Percentiles rank a stretch among this genome's conserved stretches.
These are phyloP conservation scores for Neoboletus magnificus DNA, from an alignment of 768 basidiomycete species.

Conservation along the genomic window DNA sequence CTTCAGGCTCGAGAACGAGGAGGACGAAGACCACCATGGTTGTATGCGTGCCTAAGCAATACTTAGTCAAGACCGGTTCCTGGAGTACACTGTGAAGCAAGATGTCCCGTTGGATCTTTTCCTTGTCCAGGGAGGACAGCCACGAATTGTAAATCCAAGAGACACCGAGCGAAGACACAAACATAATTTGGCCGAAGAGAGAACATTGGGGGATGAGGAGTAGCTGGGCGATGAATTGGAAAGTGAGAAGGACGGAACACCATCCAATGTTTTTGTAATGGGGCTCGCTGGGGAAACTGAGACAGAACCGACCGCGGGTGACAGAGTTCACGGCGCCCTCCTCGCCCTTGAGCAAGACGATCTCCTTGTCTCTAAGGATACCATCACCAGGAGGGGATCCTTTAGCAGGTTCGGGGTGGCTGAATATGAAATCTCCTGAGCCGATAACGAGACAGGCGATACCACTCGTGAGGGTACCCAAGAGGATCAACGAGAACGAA, in stretches of 20 bases:
- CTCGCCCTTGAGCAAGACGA: constrained; percentile 28
- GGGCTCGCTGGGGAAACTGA: constrained; percentile 27
- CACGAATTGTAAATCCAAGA: constrained; percentile 37
- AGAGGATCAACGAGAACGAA: constrained; percentile 33
- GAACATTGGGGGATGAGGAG: constrained; percentile 33
- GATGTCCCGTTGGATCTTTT: constrained; percentile 25
- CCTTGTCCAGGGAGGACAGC: constrained; percentile 38
- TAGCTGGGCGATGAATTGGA: constrained; percentile 35
- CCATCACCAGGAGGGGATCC: constrained; percentile 32
- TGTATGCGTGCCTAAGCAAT: constrained; percentile 25
- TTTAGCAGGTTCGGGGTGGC: constrained; percentile 24
- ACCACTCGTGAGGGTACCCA: constrained; percentile 32
- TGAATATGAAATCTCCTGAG: constrained; percentile 28
- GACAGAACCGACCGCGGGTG: constrained; percentile 31
- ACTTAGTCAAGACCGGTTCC: constrained; percentile 22
- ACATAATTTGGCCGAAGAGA: constrained; percentile 36
- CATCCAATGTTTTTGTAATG: constrained; percentile 28
- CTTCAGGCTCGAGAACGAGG: constrained; percentile 20
- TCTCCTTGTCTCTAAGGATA: constrained; percentile 22
- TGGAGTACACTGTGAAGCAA: constrained; percentile 23
- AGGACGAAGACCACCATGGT: constrained; percentile 23
- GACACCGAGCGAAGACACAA: constrained; percentile 30
- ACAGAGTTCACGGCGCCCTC: constrained; percentile 32
- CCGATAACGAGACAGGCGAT: constrained; percentile 34
- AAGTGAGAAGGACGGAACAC: constrained; percentile 30